These are phyloP conservation scores for Trichopus zeylanicus DNA, from an alignment of 116 monocot genomes.

Conservation along the genomic window DNA sequence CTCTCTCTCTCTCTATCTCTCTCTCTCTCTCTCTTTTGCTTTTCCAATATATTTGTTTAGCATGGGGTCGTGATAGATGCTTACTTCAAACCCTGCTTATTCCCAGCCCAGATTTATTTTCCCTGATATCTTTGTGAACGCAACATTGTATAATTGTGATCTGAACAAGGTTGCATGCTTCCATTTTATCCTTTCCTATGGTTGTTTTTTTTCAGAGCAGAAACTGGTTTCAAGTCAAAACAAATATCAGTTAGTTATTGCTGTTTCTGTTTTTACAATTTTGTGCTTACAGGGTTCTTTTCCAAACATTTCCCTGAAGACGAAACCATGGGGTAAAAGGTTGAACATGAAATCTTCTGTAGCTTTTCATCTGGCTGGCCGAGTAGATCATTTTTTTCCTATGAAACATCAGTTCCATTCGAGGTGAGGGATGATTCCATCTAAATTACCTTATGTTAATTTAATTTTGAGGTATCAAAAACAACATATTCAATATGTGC, in stretches of 20 bases:
- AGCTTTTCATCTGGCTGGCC: conserved; percentile 9
- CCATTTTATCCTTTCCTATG: too few relatives aligned
- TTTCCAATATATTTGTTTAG: too few relatives aligned
- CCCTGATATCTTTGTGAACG: not conserved
- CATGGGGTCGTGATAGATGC: too few relatives aligned
- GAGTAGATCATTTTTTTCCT: conserved; percentile 7
- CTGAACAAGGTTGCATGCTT: too few relatives aligned
- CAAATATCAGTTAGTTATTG: not conserved
- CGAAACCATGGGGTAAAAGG: conserved; percentile 8
- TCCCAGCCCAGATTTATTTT: not conserved
- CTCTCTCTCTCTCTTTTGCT: too few relatives aligned
- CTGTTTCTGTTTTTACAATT: not conserved
- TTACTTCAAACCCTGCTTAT: not conserved
- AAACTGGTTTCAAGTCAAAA: not conserved
- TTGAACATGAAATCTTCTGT: conserved; percentile 10
- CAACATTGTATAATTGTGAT: not conserved
- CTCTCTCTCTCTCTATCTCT: too few relatives aligned
- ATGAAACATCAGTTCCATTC: conserved; percentile 11
- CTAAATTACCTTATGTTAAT: not conserved
- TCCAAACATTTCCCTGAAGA: conserved; percentile 4
- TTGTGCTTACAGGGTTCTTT: conserved; percentile 15
- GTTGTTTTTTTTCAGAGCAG: too few relatives aligned
- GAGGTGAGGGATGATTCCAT: conserved; percentile 11
- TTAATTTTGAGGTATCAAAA: not conserved
- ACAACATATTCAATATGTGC: not conserved